phyloP scores from a whole-genome alignment of 257 asterid genomes.

The Capsicum rhomboideum region DNA sequence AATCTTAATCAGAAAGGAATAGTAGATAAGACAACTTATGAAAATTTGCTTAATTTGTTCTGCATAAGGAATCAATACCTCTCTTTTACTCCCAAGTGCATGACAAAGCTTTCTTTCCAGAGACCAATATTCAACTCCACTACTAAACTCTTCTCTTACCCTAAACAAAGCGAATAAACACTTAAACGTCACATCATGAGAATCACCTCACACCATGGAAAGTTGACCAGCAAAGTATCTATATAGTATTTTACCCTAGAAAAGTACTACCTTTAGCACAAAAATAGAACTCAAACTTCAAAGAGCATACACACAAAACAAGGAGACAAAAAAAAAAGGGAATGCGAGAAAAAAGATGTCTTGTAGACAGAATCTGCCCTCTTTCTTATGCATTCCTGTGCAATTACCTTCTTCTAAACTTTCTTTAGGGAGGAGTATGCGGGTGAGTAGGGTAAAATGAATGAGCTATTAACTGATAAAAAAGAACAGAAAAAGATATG shows the following conservation, averaged over 20 bases:
- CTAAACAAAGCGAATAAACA: conserved; percentile 23
- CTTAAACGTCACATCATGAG: not conserved
- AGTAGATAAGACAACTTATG: not conserved
- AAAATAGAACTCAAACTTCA: not conserved
- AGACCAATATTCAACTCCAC: conserved; percentile 84
- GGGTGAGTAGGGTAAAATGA: not conserved
- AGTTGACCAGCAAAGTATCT: not conserved
- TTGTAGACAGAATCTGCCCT: not conserved
- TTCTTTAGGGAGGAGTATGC: not conserved
- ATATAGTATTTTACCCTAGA: not conserved
- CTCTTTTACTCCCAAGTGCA: conserved; percentile 41
- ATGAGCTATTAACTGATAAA: not conserved
- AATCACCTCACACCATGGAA: not conserved
- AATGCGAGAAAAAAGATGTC: not conserved
- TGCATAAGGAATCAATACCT: conserved; percentile 26
- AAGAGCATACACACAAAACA: not conserved
- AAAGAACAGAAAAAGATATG: not conserved
- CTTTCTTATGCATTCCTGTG: not conserved
- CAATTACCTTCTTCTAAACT: not conserved
- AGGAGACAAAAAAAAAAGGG: not conserved
- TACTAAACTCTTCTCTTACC: conserved; percentile 59
- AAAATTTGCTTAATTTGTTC: not conserved
- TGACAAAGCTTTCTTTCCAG: conserved; percentile 81
- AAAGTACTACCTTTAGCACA: not conserved
- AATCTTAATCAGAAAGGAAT: not conserved